These are phyloP conservation scores for Apiospora phragmitis DNA, from an alignment of 2,329 filamentous ascomycete species.

Conservation along the genomic window DNA sequence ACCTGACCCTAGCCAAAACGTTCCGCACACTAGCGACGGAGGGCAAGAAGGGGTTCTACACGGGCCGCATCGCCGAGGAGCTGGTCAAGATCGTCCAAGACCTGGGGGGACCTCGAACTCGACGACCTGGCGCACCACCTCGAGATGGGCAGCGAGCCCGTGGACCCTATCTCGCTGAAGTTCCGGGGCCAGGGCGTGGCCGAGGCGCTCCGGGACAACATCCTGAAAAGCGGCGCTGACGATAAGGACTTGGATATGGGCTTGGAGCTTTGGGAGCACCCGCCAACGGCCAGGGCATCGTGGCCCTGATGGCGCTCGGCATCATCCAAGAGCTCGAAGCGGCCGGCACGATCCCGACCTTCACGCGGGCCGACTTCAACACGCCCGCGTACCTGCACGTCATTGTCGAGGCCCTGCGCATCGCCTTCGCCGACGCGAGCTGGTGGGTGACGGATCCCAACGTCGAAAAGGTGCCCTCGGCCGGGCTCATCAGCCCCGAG, in stretches of 20 bases:
- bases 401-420: constrained; percentile 82
- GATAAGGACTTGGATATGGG: constrained; percentile 46
- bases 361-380: constrained; percentile 75
- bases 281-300: constrained; percentile 93
- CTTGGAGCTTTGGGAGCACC: constrained; percentile 92
- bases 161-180: constrained; percentile 80
- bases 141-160: constrained; percentile 67
- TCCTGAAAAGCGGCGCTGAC: constrained; percentile 29
- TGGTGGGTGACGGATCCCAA: constrained; percentile 92
- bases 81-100: constrained; percentile 76
- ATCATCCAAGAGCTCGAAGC: constrained; percentile 86
- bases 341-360: constrained; percentile 71
- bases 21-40: constrained; percentile 77
- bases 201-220: constrained; percentile 22
- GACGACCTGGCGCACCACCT: constrained; percentile 81
- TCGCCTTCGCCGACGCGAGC: constrained; percentile 84
- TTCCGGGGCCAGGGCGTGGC: constrained; percentile 64
- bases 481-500: constrained; percentile 66
- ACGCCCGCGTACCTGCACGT: constrained; percentile 79
- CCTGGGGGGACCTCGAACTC: constrained; percentile 75
- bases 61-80: constrained; percentile 77
- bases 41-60: constrained; percentile 90
- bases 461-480: constrained; percentile 66
- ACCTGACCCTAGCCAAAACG: constrained; percentile 76
- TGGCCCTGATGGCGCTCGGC: constrained; percentile 90